Evolutionary conservation across 306 rosid genomes (phyloP).

Genomic region (Trifolium subterraneum): DNA sequence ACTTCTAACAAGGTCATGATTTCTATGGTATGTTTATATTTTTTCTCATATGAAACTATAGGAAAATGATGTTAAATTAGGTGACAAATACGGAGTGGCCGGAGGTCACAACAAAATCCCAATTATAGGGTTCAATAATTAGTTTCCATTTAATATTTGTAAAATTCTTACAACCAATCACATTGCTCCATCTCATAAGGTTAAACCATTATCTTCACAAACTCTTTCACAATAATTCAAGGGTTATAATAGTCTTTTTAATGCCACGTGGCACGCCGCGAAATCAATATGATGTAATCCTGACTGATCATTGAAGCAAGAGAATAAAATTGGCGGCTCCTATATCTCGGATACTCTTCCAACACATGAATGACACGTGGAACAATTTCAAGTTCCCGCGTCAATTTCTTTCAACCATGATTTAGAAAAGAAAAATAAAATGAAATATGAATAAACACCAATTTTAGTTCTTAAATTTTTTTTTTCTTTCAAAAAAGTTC

Average conservation of each 20-base stretch:
- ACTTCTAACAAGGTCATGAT: not conserved
- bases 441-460: too few relatives aligned
- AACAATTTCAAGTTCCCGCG: not conserved
- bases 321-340: slow-evolving; percentile 17
- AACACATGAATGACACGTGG: slow-evolving; percentile 3
- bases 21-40: not conserved
- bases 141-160: slow-evolving; percentile 44
- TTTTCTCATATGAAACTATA: not conserved
- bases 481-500: too few relatives aligned
- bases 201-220: slow-evolving; percentile 37
- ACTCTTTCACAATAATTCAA: slow-evolving; percentile 45
- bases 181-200: slow-evolving; percentile 40
- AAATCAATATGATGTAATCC: slow-evolving; percentile 12
- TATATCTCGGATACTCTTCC: not conserved
- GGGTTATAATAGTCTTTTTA: slow-evolving; percentile 1
- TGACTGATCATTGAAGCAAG: slow-evolving; percentile 39
- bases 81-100: slow-evolving; percentile 32
- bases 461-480: too few relatives aligned
- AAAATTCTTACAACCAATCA: slow-evolving; percentile 23
- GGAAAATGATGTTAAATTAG: not conserved
- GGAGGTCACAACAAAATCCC: slow-evolving; percentile 4
- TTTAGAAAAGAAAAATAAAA: not conserved
- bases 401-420: not conserved
- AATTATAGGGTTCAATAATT: slow-evolving; percentile 41
- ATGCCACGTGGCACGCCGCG: slow-evolving; percentile 17